Conservation (phyloP, 2,329 filamentous ascomycete species). For the Aspergillus sp. region DNA sequence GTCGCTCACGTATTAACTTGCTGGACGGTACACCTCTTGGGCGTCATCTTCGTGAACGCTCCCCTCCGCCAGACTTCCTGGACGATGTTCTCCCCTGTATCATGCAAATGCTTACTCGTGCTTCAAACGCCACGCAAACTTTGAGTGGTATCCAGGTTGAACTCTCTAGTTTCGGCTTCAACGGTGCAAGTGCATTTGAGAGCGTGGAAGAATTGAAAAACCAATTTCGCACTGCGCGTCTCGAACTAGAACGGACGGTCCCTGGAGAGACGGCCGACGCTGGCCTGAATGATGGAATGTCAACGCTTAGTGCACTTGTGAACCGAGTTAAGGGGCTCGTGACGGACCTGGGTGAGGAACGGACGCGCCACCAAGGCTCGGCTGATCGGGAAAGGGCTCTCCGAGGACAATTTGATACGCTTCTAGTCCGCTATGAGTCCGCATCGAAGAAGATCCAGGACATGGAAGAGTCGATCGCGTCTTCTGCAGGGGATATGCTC, state of each 20-base stretch:
- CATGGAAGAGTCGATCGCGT: slow-evolving; percentile 41
- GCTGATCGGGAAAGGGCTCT: slow-evolving; percentile 41
- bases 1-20: slow-evolving; percentile 30
- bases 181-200: slow-evolving; percentile 29
- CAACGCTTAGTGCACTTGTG: slow-evolving; percentile 43
- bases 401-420: slow-evolving; percentile 45
- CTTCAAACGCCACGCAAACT: slow-evolving; percentile 38
- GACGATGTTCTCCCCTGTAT: slow-evolving; percentile 38
- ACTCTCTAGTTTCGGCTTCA: slow-evolving; percentile 42
- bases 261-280: slow-evolving; percentile 45
- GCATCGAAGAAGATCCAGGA: slow-evolving; percentile 36
- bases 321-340: slow-evolving; percentile 38
- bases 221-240: slow-evolving; percentile 43
- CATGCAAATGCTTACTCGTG: slow-evolving; percentile 35
- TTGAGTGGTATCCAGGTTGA: slow-evolving; percentile 38
- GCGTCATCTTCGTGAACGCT: slow-evolving; percentile 25
- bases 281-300: slow-evolving; percentile 38
- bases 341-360: slow-evolving; percentile 34
- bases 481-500: slow-evolving; percentile 47
- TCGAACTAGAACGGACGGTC: slow-evolving; percentile 44
- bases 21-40: slow-evolving; percentile 23
- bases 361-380: slow-evolving; percentile 31
- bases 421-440: slow-evolving; percentile 39
- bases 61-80: slow-evolving; percentile 41
- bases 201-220: slow-evolving; percentile 38